Conservation (phyloP, 768 basidiomycete species). For the Boletales sp. region DNA sequence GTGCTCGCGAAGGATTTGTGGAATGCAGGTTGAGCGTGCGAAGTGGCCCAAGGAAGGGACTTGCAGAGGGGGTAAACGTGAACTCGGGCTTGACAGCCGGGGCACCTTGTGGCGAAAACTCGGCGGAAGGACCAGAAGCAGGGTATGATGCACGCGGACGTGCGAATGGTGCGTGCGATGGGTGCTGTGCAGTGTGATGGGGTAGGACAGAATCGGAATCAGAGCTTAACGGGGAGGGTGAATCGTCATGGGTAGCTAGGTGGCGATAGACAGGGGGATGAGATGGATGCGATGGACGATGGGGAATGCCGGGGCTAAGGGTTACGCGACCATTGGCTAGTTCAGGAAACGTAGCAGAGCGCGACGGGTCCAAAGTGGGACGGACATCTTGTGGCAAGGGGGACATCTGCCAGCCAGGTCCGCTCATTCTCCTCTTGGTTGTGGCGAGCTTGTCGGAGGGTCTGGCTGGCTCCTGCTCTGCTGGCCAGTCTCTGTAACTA, state of each 20-base stretch:
- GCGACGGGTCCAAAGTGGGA: conserved; percentile 13
- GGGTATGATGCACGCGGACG: conserved; percentile 27
- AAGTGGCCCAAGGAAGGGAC: conserved; percentile 77
- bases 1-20: conserved; percentile 63
- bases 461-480: conserved; percentile 25
- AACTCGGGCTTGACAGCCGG: conserved; percentile 32
- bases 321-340: conserved; percentile 12
- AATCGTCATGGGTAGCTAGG: conserved; percentile 49
- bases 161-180: conserved; percentile 24
- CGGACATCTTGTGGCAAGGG: conserved; percentile 36
- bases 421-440: conserved; percentile 47
- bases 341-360: conserved; percentile 15
- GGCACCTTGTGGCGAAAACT: conserved; percentile 23
- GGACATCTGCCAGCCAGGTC: conserved; percentile 54
- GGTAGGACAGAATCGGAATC: conserved; percentile 49
- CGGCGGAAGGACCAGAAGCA: conserved; percentile 24
- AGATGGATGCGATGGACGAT: conserved; percentile 42
- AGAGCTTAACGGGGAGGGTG: conserved; percentile 67
- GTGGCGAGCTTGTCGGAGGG: conserved; percentile 24
- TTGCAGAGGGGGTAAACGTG: conserved; percentile 65
- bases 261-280: conserved; percentile 32
- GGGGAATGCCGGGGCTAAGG: conserved; percentile 19
- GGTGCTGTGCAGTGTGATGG: conserved; percentile 27
- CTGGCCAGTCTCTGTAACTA: conserved; percentile 35
- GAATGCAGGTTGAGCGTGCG: conserved; percentile 74